Conservation (phyloP, 2,329 filamentous ascomycete species). For the Penicillium expansum region DNA sequence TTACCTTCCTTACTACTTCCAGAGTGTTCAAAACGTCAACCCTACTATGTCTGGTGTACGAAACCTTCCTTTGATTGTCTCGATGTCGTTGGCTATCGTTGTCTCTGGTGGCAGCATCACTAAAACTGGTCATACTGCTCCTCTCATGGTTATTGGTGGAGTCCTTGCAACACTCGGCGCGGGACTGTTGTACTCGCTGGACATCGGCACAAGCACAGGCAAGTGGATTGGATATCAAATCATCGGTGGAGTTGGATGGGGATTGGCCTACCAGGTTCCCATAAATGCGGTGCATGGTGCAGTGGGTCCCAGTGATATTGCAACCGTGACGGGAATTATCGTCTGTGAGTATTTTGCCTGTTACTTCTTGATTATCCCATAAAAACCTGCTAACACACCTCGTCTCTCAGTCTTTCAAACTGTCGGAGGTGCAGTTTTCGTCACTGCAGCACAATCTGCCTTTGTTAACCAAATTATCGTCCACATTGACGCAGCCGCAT, state of each 20-base stretch:
- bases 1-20: conserved; percentile 51
- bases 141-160: conserved; percentile 27
- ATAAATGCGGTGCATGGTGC: conserved; percentile 21
- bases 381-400: background rate
- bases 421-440: conserved; percentile 4
- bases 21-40: conserved; percentile 34
- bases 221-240: conserved; percentile 43
- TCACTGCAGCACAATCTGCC: conserved; percentile 10
- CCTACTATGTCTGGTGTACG: conserved; percentile 41
- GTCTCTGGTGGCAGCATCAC: conserved; percentile 28
- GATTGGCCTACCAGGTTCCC: conserved; percentile 24
- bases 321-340: background rate
- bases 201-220: conserved; percentile 23
- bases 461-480: conserved; percentile 7
- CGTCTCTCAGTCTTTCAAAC: conserved; percentile 5
- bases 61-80: conserved; percentile 45
- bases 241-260: conserved; percentile 30
- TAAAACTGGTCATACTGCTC: conserved; percentile 25
- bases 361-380: background rate
- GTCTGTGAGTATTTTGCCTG: background rate
- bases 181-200: conserved; percentile 37
- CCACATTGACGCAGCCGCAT: background rate
- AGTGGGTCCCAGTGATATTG: background rate
- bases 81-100: conserved; percentile 24
- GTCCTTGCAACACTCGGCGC: conserved; percentile 25